Evolutionary conservation across 2,329 filamentous ascomycete genomes (phyloP).

Genomic region (Aspergillus tubingensis): DNA sequence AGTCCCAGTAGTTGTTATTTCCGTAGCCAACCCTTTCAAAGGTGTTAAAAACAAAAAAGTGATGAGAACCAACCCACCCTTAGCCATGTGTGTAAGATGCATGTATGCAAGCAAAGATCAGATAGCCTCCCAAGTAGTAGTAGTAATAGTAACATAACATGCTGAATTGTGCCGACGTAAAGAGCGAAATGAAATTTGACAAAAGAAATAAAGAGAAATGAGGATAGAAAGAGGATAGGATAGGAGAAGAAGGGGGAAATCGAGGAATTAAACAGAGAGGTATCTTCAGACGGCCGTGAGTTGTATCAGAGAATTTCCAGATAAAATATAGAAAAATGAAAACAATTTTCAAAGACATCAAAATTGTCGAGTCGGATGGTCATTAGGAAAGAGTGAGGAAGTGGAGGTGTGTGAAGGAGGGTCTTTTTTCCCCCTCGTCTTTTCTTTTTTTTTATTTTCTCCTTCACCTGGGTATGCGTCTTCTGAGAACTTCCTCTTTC

Average conservation of each 20-base stretch:
- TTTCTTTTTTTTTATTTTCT: too few species aligned
- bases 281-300: slow-evolving; percentile 20
- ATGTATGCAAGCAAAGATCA: slow-evolving; percentile 8
- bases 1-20: neutral
- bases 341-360: neutral
- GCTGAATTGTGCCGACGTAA: neutral
- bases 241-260: slow-evolving; percentile 8
- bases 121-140: slow-evolving; percentile 8
- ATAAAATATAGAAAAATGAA: neutral
- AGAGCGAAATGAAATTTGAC: neutral
- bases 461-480: slow-evolving; percentile 18
- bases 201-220: neutral
- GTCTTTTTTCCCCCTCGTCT: too few species aligned
- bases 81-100: slow-evolving; percentile 8
- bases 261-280: slow-evolving; percentile 16
- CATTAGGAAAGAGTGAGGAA: neutral
- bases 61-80: neutral
- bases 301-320: neutral
- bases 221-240: slow-evolving; percentile 19
- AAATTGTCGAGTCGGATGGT: neutral
- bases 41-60: neutral
- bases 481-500: slow-evolving; percentile 26
- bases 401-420: too few species aligned
- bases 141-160: neutral
- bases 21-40: neutral